phyloP scores from a whole-genome alignment of 345 rosid genomes.

The Turnera subulata region DNA sequence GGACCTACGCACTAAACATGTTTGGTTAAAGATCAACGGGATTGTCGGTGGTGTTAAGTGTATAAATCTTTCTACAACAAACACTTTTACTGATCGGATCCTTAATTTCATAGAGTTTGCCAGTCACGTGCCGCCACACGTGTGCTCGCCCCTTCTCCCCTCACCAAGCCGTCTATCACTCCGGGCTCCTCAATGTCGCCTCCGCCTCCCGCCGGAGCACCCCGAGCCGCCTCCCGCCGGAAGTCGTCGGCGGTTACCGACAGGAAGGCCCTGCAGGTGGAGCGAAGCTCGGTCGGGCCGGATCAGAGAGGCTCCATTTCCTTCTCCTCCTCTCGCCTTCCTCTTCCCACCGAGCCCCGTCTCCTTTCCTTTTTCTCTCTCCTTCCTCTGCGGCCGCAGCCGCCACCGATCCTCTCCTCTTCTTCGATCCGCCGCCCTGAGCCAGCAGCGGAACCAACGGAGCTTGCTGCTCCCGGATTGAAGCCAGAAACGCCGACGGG shows the following conservation, averaged over 20 bases:
- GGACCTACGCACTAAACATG: too few relatives aligned
- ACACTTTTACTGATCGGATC: not conserved
- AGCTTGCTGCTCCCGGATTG: too few relatives aligned
- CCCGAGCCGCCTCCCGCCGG: constrained; percentile 29
- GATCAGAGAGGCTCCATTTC: constrained; percentile 55
- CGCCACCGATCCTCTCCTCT: too few relatives aligned
- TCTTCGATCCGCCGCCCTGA: too few relatives aligned
- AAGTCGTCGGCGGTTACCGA: constrained; percentile 27
- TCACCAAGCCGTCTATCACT: constrained; percentile 15
- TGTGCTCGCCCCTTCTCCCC: constrained; percentile 20
- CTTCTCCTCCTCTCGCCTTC: too few relatives aligned
- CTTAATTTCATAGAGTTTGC: not conserved
- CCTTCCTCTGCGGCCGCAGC: too few relatives aligned
- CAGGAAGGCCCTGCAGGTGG: constrained; percentile 52
- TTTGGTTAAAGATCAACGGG: too few relatives aligned
- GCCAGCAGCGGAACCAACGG: too few relatives aligned
- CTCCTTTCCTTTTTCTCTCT: too few relatives aligned
- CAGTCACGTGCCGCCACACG: constrained; percentile 28
- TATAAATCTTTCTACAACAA: not conserved
- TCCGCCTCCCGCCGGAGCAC: constrained; percentile 17
- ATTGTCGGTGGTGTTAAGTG: too few relatives aligned
- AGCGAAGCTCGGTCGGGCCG: constrained; percentile 37
- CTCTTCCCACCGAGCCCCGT: too few relatives aligned
- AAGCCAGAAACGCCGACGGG: too few relatives aligned
- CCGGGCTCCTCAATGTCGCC: constrained; percentile 34